These are phyloP conservation scores for Colletotrichum tabaci DNA, from an alignment of 2,329 filamentous ascomycete species.

Conservation along the genomic window DNA sequence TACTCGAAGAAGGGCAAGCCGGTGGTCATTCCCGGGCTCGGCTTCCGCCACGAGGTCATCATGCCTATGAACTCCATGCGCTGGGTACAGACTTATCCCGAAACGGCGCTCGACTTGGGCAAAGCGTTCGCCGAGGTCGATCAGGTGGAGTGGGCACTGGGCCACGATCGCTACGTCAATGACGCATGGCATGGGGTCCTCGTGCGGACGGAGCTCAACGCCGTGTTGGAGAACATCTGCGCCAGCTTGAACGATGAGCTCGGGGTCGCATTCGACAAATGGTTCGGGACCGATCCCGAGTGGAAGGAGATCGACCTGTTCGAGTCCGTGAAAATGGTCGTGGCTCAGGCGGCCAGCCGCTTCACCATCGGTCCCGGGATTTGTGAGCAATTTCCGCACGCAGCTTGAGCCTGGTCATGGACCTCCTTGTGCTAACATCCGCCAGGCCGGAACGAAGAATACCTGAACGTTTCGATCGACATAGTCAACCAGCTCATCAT, in stretches of 20 bases:
- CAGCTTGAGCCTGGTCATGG: background rate
- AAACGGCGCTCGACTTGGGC: constrained; percentile 51
- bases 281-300: constrained; percentile 52
- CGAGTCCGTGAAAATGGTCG: constrained; percentile 47
- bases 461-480: constrained; percentile 49
- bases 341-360: constrained; percentile 50
- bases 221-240: constrained; percentile 52
- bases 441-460: constrained; percentile 52
- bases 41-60: constrained; percentile 57
- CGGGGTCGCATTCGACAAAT: constrained; percentile 51
- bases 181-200: constrained; percentile 55
- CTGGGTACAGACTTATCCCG: constrained; percentile 58
- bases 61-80: constrained; percentile 57
- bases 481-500: constrained; percentile 52
- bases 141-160: constrained; percentile 55
- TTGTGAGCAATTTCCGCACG: constrained; percentile 44
- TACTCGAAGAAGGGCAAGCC: constrained; percentile 59
- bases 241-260: constrained; percentile 55
- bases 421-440: background rate
- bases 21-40: constrained; percentile 58
- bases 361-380: constrained; percentile 52
- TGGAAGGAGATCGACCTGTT: constrained; percentile 54
- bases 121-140: constrained; percentile 57
- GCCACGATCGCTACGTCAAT: constrained; percentile 49
- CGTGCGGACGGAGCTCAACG: constrained; percentile 55